These are phyloP conservation scores for Xylaria multiplex DNA, from an alignment of 2,329 filamentous ascomycete genomes.

Conservation along the genomic window DNA sequence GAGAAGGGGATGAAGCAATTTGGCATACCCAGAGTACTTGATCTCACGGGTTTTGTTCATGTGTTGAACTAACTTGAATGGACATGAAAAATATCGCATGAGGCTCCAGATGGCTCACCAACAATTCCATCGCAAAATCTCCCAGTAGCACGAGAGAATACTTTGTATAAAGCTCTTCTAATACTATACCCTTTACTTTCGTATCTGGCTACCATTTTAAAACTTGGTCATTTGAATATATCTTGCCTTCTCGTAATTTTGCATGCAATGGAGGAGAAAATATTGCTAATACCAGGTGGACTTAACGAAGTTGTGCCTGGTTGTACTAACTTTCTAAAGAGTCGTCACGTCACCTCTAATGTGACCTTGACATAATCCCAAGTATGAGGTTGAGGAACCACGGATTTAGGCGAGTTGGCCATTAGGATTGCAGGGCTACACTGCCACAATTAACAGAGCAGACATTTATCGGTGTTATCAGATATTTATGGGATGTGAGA, in stretches of 20 bases:
- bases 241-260: background rate
- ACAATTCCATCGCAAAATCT: slow-evolving; percentile 15
- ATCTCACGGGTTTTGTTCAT: slow-evolving; percentile 14
- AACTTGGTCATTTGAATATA: background rate
- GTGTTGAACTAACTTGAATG: slow-evolving; percentile 27
- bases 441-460: background rate
- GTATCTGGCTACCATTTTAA: slow-evolving; percentile 26
- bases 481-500: too few relatives aligned
- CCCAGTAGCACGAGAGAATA: slow-evolving; percentile 28
- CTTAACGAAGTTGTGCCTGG: background rate
- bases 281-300: background rate
- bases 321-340: background rate
- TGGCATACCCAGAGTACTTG: slow-evolving; percentile 15
- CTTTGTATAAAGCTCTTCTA: slow-evolving; percentile 48
- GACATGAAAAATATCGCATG: slow-evolving; percentile 25
- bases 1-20: slow-evolving; percentile 22
- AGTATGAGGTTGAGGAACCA: background rate
- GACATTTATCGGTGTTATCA: background rate
- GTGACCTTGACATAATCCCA: background rate
- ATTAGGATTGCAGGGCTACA: too few relatives aligned
- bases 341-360: background rate
- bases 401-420: too few relatives aligned
- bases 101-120: slow-evolving; percentile 33
- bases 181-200: slow-evolving; percentile 46
- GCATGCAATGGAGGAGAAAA: background rate